phyloP scores from a whole-genome alignment of 2,329 filamentous ascomycete genomes.

The Cryphonectria carpinicola region DNA sequence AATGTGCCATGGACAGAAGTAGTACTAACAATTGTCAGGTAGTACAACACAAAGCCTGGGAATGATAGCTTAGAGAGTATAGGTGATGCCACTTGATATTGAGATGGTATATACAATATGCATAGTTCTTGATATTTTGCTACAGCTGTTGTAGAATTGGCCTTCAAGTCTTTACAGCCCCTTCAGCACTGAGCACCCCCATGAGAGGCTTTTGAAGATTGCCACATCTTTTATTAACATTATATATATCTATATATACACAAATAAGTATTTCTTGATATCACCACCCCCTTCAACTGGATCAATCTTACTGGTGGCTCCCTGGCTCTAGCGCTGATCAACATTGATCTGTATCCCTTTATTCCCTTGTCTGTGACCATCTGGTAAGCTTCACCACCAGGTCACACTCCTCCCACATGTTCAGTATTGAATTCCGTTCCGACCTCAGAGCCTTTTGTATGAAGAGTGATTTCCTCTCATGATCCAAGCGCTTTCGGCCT shows the following conservation, averaged over 20 bases:
- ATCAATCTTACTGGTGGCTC: background rate
- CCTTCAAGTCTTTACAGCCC: background rate
- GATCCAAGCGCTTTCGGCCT: background rate
- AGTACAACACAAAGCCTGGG: background rate
- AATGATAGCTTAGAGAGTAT: background rate
- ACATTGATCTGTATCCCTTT: background rate
- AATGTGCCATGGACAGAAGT: background rate
- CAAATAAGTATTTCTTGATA: background rate
- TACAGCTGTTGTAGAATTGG: background rate
- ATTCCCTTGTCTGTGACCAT: slow-evolving; percentile 3
- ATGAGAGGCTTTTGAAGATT: background rate
- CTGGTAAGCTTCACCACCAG: slow-evolving; percentile 6
- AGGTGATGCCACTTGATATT: background rate
- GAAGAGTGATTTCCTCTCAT: slow-evolving; percentile 12
- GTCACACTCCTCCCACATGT: slow-evolving; percentile 9
- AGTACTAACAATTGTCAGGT: background rate
- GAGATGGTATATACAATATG: background rate
- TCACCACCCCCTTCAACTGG: background rate
- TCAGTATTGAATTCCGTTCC: background rate
- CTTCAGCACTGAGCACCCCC: background rate
- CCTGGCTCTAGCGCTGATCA: background rate
- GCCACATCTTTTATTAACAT: background rate
- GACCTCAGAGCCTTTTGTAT: slow-evolving; percentile 2
- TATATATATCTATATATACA: background rate
- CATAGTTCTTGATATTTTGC: background rate